Percentiles rank a stretch among this genome's conserved stretches.
phyloP scores from a whole-genome alignment of 2,329 filamentous ascomycete species.

The Penicillium capsulatum region DNA sequence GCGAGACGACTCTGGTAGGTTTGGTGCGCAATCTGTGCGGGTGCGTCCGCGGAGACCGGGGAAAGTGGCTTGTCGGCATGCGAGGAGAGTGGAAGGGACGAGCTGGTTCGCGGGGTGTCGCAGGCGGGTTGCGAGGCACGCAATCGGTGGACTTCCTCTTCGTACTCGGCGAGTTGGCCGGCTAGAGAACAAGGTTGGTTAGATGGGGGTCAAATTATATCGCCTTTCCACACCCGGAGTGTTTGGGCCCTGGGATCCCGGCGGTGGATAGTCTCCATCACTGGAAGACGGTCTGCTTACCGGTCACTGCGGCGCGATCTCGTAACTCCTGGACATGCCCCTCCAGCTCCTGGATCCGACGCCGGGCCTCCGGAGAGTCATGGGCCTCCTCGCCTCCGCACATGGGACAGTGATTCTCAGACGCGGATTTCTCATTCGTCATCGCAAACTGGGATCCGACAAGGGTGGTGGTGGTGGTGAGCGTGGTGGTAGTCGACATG shows the following conservation, averaged over 20 bases:
- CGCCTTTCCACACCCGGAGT: background rate
- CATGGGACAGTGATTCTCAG: conserved; percentile 34
- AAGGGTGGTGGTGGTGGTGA: conserved; percentile 29
- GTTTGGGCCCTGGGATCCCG: background rate
- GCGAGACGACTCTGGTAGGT: conserved; percentile 35
- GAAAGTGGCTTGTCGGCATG: conserved; percentile 36
- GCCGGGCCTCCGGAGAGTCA: conserved; percentile 33
- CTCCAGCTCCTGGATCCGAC: conserved; percentile 51
- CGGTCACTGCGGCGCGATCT: conserved; percentile 50
- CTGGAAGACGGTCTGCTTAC: too few species aligned
- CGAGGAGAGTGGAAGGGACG: conserved; percentile 29
- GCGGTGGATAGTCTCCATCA: too few species aligned
- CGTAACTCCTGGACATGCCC: conserved; percentile 52
- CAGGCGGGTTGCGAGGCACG: conserved; percentile 29
- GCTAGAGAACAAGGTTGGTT: conserved; percentile 34
- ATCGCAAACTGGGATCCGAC: conserved; percentile 30
- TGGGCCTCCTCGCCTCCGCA: conserved; percentile 36
- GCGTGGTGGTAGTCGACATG: conserved; percentile 25
- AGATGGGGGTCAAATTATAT: too few species aligned
- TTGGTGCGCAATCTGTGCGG: conserved; percentile 25
- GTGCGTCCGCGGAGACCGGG: conserved; percentile 19
- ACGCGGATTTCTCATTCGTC: conserved; percentile 20
- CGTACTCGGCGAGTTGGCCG: conserved; percentile 58
- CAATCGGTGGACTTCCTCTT: conserved; percentile 56
- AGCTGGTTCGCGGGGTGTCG: conserved; percentile 21